A percentile compares a stretch with the other conserved stretches of the same genome.
These are phyloP conservation scores for Liriodendron chinense DNA, from an alignment of 164 flowering plant genomes.

Conservation along the genomic window DNA sequence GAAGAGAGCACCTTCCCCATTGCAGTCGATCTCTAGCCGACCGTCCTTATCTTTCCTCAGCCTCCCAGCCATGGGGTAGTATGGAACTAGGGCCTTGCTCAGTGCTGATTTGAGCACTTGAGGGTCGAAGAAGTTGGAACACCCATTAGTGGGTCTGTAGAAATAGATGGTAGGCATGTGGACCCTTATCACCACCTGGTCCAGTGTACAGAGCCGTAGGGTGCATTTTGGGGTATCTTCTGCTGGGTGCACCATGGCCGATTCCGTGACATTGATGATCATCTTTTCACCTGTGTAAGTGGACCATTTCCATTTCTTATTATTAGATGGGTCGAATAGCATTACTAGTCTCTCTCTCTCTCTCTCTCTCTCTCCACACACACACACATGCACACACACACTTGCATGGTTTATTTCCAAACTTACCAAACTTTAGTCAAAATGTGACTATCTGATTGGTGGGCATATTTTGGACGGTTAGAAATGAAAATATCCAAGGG, in stretches of 20 bases:
- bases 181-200: constrained; percentile 4
- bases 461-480: too few species aligned
- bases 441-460: too few species aligned
- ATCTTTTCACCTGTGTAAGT: neutral
- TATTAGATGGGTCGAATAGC: too few species aligned
- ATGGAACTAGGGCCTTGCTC: constrained; percentile 8
- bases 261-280: neutral
- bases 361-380: too few species aligned
- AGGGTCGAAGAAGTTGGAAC: constrained; percentile 11
- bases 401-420: too few species aligned
- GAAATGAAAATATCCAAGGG: too few species aligned
- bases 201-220: constrained; percentile 9
- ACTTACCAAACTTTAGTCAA: too few species aligned
- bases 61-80: constrained; percentile 16
- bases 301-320: too few species aligned
- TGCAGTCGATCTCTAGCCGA: constrained; percentile 11
- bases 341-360: too few species aligned
- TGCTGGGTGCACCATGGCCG: constrained; percentile 4
- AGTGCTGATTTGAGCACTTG: constrained; percentile 7
- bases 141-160: constrained; percentile 4
- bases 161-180: constrained; percentile 7
- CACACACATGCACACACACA: too few species aligned
- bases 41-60: constrained; percentile 3
- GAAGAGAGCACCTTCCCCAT: constrained; percentile 12
- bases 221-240: neutral